Evolutionary conservation across 2,329 filamentous ascomycete species (phyloP).

Genomic region (Fusarium buxicola): DNA sequence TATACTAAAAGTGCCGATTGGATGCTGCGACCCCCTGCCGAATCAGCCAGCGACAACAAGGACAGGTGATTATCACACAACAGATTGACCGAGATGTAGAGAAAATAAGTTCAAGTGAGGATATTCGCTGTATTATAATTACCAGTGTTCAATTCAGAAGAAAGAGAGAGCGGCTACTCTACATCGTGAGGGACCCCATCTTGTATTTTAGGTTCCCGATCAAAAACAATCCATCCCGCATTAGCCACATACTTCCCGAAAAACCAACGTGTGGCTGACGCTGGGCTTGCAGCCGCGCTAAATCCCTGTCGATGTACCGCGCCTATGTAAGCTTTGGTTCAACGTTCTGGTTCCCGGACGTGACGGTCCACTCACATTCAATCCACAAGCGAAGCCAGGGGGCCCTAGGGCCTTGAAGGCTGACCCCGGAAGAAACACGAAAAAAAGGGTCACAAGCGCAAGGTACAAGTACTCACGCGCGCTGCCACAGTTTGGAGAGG

Average conservation of each 20-base stretch:
- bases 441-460: constrained; percentile 13
- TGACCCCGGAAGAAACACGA: constrained; percentile 14
- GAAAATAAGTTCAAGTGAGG: constrained; percentile 8
- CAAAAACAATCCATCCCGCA: not conserved
- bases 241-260: constrained; percentile 24
- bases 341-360: constrained; percentile 44
- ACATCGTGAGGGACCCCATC: not conserved
- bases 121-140: not conserved
- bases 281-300: constrained; percentile 41
- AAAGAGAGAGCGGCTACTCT: not conserved
- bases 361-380: constrained; percentile 26
- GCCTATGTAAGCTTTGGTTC: constrained; percentile 49
- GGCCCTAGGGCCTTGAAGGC: constrained; percentile 6
- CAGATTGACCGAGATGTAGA: constrained; percentile 10
- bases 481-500: constrained; percentile 9
- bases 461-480: constrained; percentile 2
- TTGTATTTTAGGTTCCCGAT: not conserved
- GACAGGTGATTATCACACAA: constrained; percentile 28
- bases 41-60: constrained; percentile 12
- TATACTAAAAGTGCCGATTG: constrained; percentile 21
- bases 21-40: constrained; percentile 17
- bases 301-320: constrained; percentile 46
- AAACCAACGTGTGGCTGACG: constrained; percentile 44
- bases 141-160: not conserved
- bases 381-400: constrained; percentile 26